Conservation (phyloP, 768 basidiomycete species). For the Collybia sordida region DNA sequence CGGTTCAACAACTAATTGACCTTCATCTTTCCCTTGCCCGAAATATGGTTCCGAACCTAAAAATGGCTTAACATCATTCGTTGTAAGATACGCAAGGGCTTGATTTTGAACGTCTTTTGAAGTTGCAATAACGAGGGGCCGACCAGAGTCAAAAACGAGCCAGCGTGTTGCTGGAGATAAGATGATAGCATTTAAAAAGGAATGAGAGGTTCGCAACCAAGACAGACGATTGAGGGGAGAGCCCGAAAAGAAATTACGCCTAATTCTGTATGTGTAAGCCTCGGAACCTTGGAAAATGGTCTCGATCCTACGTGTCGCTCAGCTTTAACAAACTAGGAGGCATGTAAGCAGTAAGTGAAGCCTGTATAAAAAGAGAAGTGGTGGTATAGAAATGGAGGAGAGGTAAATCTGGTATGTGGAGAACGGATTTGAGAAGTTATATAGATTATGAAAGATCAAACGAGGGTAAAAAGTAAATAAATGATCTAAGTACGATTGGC, state of each 20-base stretch:
- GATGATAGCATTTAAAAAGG: slow-evolving; percentile 75
- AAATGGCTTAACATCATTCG: slow-evolving; percentile 58
- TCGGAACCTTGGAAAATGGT: too few relatives aligned
- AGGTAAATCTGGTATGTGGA: not conserved
- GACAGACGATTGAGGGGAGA: slow-evolving; percentile 80
- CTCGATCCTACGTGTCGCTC: slow-evolving; percentile 1
- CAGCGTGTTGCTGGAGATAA: slow-evolving; percentile 63
- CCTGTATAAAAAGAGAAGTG: not conserved
- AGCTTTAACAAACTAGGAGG: slow-evolving; percentile 6
- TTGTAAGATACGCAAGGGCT: slow-evolving; percentile 53
- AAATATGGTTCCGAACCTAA: slow-evolving; percentile 72
- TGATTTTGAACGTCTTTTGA: slow-evolving; percentile 29
- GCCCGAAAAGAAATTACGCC: slow-evolving; percentile 47
- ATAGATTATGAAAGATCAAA: too few relatives aligned
- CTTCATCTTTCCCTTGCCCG: slow-evolving; percentile 59
- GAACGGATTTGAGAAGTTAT: too few relatives aligned
- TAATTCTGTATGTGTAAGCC: slow-evolving; percentile 11
- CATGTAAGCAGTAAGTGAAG: not conserved
- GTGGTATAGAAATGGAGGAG: not conserved
- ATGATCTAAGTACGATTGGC: too few relatives aligned
- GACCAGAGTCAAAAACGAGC: slow-evolving; percentile 73
- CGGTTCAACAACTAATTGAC: slow-evolving; percentile 26
- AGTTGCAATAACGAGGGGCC: slow-evolving; percentile 58
- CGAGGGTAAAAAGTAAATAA: too few relatives aligned
- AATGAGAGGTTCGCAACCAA: slow-evolving; percentile 74